Conservation (phyloP, 208 protist species). For the Crithidia bombi region DNA sequence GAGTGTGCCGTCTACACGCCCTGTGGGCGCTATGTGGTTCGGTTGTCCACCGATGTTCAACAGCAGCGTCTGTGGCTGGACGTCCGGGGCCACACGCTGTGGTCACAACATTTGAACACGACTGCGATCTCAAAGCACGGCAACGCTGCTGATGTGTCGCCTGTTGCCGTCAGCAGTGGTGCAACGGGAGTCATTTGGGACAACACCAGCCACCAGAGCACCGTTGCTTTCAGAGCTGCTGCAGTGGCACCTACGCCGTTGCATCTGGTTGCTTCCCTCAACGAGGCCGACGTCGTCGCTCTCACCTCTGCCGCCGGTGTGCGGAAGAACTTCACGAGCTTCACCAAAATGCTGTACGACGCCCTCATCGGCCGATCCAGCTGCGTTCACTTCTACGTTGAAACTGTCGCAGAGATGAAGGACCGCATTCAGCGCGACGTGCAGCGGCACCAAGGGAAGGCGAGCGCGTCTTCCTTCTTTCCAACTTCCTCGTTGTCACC, state of each 20-base stretch:
- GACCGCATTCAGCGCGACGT: slow-evolving; percentile 70
- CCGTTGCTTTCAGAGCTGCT: not conserved
- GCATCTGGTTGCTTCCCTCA: slow-evolving; percentile 39
- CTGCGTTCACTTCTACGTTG: slow-evolving; percentile 77
- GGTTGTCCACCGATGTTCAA: slow-evolving; percentile 39
- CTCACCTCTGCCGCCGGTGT: slow-evolving; percentile 76
- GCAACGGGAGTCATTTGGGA: slow-evolving; percentile 2
- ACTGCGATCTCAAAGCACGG: not conserved
- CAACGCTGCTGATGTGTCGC: not conserved
- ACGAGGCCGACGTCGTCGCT: slow-evolving; percentile 47
- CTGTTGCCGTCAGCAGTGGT: not conserved
- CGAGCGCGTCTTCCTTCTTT: not conserved
- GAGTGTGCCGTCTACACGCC: slow-evolving; percentile 79
- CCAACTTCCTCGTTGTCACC: not conserved
- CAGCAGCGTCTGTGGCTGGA: slow-evolving; percentile 37
- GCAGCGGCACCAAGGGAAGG: slow-evolving; percentile 6
- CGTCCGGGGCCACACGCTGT: slow-evolving; percentile 28
- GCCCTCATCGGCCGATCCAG: slow-evolving; percentile 70
- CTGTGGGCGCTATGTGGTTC: slow-evolving; percentile 73
- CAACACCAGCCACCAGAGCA: not conserved
- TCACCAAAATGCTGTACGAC: slow-evolving; percentile 80
- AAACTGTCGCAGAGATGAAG: slow-evolving; percentile 77
- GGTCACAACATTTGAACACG: not conserved
- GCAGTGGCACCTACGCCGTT: not conserved
- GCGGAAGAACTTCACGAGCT: slow-evolving; percentile 69